Conservation (phyloP, 768 basidiomycete genomes). For the Mycena sanguinolenta region DNA sequence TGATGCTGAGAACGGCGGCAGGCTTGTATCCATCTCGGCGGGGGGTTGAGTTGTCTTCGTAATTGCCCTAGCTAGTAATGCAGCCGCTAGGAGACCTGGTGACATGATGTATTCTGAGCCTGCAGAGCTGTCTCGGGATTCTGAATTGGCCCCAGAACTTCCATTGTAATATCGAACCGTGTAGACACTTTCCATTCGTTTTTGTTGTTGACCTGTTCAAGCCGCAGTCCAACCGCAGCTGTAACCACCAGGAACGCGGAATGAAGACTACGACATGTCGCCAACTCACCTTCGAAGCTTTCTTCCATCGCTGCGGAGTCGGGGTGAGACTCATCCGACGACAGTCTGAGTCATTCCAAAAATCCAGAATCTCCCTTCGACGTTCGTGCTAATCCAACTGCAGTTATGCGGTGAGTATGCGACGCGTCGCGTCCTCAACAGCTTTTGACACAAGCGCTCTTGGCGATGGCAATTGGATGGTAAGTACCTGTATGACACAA, state of each 20-base stretch:
- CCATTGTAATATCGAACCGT: no score
- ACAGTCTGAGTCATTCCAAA: not conserved
- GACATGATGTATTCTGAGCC: no score
- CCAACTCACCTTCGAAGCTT: not conserved
- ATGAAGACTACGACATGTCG: not conserved
- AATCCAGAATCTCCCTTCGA: not conserved
- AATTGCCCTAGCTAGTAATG: not conserved
- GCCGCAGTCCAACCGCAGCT: not conserved
- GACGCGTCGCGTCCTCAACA: constrained; percentile 1
- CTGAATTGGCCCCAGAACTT: not conserved
- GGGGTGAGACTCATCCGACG: not conserved
- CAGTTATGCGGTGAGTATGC: not conserved
- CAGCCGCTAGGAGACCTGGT: no score
- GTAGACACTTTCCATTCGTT: no score
- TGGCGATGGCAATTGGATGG: no score
- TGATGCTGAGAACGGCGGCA: no score
- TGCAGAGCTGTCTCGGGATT: not conserved
- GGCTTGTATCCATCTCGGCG: no score
- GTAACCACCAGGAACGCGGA: not conserved
- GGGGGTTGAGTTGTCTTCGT: not conserved
- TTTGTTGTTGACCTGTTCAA: no score
- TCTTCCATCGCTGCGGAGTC: not conserved
- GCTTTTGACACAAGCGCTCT: no score
- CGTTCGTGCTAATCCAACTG: not conserved
- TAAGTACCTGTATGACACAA: no score